Evolutionary conservation across 345 rosid species (phyloP).

Genomic region (Eucalyptus paniculata): DNA sequence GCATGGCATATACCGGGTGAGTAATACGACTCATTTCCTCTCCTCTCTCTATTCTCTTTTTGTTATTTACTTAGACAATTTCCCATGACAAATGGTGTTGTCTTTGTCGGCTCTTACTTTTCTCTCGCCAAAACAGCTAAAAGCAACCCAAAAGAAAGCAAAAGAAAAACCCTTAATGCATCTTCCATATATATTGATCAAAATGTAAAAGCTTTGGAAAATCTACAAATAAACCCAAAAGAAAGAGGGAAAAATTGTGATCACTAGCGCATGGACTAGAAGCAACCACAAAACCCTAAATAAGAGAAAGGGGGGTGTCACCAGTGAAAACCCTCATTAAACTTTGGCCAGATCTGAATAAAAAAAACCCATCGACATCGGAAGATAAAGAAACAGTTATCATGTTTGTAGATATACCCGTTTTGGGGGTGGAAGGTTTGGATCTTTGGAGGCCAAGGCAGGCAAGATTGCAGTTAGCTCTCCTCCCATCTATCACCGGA

Average conservation of each 20-base stretch:
- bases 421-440: slow-evolving; percentile 89
- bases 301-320: not conserved
- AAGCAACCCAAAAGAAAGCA: not conserved
- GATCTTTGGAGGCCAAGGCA: slow-evolving; percentile 95
- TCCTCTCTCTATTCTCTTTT: not conserved
- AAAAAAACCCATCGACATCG: not conserved
- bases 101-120: not conserved
- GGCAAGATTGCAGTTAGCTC: slow-evolving; percentile 96
- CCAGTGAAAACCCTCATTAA: not conserved
- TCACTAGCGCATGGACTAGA: not conserved
- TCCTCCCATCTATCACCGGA: slow-evolving; percentile 95
- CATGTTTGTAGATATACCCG: slow-evolving; percentile 26
- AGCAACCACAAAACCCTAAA: not conserved
- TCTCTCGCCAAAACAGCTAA: not conserved
- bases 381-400: not conserved
- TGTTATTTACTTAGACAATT: not conserved
- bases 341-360: not conserved
- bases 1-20: not conserved
- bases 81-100: not conserved
- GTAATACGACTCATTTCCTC: not conserved
- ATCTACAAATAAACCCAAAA: not conserved
- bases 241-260: not conserved
- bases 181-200: not conserved
- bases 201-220: not conserved
- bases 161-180: not conserved